A percentile compares a stretch with the other conserved stretches of the same genome.
These are phyloP conservation scores for Stemphylium lycopersici DNA, from an alignment of 2,329 filamentous ascomycete species.

Conservation along the genomic window DNA sequence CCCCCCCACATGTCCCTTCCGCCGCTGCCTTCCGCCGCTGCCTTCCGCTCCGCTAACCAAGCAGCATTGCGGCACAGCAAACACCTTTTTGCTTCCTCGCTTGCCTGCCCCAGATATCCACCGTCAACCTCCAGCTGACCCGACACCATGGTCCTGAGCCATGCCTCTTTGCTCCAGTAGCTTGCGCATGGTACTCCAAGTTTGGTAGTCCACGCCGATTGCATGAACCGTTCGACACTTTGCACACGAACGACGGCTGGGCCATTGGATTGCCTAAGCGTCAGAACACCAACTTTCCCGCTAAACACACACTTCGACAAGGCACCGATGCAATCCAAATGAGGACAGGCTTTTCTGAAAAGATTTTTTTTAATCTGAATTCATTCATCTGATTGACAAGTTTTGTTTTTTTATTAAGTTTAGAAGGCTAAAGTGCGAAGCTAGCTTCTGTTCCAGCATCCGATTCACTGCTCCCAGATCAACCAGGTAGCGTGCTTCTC, in stretches of 20 bases:
- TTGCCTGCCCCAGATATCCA: constrained; percentile 8
- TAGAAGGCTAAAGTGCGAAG: constrained; percentile 48
- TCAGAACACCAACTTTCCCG: too few species aligned
- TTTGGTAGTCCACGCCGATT: too few species aligned
- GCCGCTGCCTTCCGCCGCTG: too few species aligned
- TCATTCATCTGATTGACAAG: constrained; percentile 7
- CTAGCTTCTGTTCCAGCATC: constrained; percentile 58
- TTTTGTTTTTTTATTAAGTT: constrained; percentile 47
- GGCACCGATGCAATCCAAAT: too few species aligned
- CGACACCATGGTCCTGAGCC: constrained; percentile 3
- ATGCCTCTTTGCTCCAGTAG: not conserved
- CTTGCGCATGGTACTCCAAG: too few species aligned
- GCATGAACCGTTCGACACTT: too few species aligned
- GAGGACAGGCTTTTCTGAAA: not conserved
- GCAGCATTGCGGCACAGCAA: constrained; percentile 11
- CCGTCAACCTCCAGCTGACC: constrained; percentile 3
- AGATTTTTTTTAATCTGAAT: not conserved
- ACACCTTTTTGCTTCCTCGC: constrained; percentile 3
- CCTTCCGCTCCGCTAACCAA: constrained; percentile 5
- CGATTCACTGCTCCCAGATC: constrained; percentile 51
- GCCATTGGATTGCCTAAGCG: too few species aligned
- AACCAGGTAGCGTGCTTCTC: constrained; percentile 43
- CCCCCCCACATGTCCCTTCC: not conserved
- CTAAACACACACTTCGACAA: too few species aligned
- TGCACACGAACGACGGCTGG: too few species aligned